phyloP scores from a whole-genome alignment of 2,329 filamentous ascomycete species.

The Alternaria infectoria region DNA sequence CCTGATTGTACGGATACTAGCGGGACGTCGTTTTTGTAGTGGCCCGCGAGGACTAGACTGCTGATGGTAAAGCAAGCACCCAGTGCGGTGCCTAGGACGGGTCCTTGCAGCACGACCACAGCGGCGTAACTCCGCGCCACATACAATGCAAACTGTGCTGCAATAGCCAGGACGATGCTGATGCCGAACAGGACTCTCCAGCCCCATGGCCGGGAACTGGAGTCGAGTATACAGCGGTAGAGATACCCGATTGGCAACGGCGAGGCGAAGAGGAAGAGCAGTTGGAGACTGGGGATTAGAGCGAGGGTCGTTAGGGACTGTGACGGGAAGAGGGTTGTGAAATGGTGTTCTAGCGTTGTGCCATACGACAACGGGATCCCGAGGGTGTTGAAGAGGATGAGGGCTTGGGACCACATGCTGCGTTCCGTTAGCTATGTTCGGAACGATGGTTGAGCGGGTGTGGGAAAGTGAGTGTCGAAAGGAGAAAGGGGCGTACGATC shows the following conservation, averaged over 20 bases:
- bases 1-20: conserved; percentile 44
- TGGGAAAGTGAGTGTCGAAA: too few relatives aligned
- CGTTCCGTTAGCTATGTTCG: too few relatives aligned
- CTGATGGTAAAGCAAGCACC: conserved; percentile 21
- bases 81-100: conserved; percentile 17
- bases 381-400: conserved; percentile 33
- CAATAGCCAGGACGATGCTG: background rate
- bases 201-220: background rate
- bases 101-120: conserved; percentile 16
- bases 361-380: conserved; percentile 34
- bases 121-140: background rate
- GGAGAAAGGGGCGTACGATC: background rate
- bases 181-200: conserved; percentile 2
- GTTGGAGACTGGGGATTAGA: too few relatives aligned
- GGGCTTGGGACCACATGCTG: conserved; percentile 27
- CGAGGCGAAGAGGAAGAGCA: conserved; percentile 20
- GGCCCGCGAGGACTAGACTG: conserved; percentile 21
- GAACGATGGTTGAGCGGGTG: too few relatives aligned
- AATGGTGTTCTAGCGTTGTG: conserved; percentile 30
- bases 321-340: too few relatives aligned
- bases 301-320: too few relatives aligned
- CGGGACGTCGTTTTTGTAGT: conserved; percentile 33
- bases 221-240: conserved; percentile 2
- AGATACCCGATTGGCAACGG: background rate
- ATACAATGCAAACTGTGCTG: background rate